Percentiles rank a stretch among this genome's conserved stretches.
Evolutionary conservation across 2,329 filamentous ascomycete species (phyloP).

Genomic region (Colletotrichum liaoningense): DNA sequence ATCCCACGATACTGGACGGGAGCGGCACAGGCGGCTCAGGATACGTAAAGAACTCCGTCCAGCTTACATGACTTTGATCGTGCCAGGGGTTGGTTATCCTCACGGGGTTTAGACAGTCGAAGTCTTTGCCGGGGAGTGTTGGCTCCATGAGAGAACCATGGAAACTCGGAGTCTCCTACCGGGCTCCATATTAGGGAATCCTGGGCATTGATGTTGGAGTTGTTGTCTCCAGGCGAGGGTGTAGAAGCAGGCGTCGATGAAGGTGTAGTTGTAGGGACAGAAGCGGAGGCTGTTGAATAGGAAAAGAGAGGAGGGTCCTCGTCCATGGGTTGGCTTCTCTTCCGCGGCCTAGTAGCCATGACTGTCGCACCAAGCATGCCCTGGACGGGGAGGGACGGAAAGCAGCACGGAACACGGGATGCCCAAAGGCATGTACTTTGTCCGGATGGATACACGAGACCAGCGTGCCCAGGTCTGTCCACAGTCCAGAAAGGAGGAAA

Average conservation of each 20-base stretch:
- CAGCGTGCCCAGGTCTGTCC: not conserved
- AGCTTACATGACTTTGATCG: not conserved
- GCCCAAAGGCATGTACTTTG: not conserved
- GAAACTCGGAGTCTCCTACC: not conserved
- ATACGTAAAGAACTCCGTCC: not conserved
- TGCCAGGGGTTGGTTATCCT: not conserved
- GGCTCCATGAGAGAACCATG: not conserved
- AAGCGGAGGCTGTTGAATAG: not conserved
- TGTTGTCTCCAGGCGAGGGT: not conserved
- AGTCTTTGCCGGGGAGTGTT: constrained; percentile 8
- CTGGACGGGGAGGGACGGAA: not conserved
- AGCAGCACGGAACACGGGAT: constrained; percentile 5
- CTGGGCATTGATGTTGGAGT: not conserved
- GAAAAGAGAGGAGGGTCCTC: constrained; percentile 4
- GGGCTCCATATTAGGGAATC: not conserved
- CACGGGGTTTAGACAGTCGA: constrained; percentile 3
- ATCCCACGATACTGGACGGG: not conserved
- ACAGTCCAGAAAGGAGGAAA: not conserved
- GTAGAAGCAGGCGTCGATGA: not conserved
- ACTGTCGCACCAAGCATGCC: not conserved
- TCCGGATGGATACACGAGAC: constrained; percentile 2
- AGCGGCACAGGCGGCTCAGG: not conserved
- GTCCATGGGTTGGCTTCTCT: constrained; percentile 10
- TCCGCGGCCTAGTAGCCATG: constrained; percentile 4
- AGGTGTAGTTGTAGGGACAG: constrained; percentile 7